These are phyloP conservation scores for Austroboletus novae-zelandiae DNA, from an alignment of 1,284 basidiomycete species.

Conservation along the genomic window DNA sequence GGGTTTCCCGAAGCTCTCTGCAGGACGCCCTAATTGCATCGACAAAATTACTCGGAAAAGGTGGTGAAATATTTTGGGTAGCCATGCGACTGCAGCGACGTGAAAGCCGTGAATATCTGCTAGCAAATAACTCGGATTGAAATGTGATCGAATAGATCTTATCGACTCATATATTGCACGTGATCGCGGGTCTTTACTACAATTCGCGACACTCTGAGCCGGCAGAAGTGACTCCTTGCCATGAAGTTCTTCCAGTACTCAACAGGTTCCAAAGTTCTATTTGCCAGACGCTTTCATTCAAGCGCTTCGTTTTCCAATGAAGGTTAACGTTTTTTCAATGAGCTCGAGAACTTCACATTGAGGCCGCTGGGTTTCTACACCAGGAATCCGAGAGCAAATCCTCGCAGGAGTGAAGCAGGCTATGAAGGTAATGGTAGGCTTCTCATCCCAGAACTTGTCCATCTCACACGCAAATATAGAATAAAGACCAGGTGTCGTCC, in stretches of 20 bases:
- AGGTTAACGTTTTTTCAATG: conserved; percentile 17
- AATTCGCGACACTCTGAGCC: not conserved
- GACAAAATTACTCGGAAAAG: conserved; percentile 48
- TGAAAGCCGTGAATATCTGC: conserved; percentile 1
- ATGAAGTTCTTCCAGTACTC: conserved; percentile 17
- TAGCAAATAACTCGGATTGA: not conserved
- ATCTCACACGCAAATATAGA: conserved; percentile 35
- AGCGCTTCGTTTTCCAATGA: conserved; percentile 15
- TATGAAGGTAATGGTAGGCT: conserved; percentile 51
- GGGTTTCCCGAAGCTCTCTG: conserved; percentile 40
- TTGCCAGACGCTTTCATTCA: conserved; percentile 12
- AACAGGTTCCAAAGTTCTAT: conserved; percentile 7
- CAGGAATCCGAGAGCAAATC: conserved; percentile 48
- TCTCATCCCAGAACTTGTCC: not conserved
- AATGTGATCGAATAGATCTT: conserved; percentile 9
- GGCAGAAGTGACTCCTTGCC: not conserved
- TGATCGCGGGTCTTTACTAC: conserved; percentile 14
- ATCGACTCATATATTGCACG: conserved; percentile 15
- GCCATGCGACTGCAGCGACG: conserved; percentile 12
- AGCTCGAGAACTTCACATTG: not conserved
- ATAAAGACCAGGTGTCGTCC: conserved; percentile 52
- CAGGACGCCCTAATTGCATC: conserved; percentile 53
- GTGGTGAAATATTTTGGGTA: conserved; percentile 11
- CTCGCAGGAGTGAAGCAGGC: conserved; percentile 50
- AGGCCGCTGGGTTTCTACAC: not conserved